Evolutionary conservation across 176 grass and related monocot species (phyloP), one percentile per base, ranked within the genome.

Genomic region (Coix lacrymajobi): DNA sequence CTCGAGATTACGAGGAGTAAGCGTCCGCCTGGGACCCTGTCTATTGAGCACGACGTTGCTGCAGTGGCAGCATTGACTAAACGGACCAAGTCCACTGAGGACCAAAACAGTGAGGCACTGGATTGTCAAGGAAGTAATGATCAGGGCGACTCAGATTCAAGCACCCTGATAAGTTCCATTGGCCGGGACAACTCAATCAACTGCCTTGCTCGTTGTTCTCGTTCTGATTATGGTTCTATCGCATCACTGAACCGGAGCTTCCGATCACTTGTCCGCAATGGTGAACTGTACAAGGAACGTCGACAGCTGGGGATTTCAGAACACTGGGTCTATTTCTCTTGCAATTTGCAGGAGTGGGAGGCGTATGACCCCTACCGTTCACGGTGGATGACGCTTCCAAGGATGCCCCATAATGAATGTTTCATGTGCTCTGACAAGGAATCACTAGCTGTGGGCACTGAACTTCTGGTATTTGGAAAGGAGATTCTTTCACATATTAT

Each of bases 301-400:
- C 80, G 92, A 4, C 75, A 36, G 73, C 68, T 76, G n/a, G 92
- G 91, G 64, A 98, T 98, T 66, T 83, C 84, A 24, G 96, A 98
- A 84, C 92, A 98, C 49, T 95, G 96, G 96, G 92, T 98, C 3
- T 98, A 98, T 81, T 98, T 98, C 87, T 98, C 92, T 8, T 98
- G 96, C 83, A 91, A 91, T 43, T 69, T 93, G 65, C 88, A 92
- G 44, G 91, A 98, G 87, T 98, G 96, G 96, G 96, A 91, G 56
- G 96, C 93, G 8, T 98, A 93, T 82, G 96, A 98, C 71, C 96
- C 96, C 13, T 95, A 93, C 79, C 75, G 79, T 41, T 71, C 32
- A 3, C 90, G 87, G 49, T 98, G 96, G 96, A 98, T 98, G 89
- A 93, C 76, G 1, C 93, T 98, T 28, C 92, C 96, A 79, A 92